Conservation (phyloP, 129 eudicot species). For the Centella asiatica region DNA sequence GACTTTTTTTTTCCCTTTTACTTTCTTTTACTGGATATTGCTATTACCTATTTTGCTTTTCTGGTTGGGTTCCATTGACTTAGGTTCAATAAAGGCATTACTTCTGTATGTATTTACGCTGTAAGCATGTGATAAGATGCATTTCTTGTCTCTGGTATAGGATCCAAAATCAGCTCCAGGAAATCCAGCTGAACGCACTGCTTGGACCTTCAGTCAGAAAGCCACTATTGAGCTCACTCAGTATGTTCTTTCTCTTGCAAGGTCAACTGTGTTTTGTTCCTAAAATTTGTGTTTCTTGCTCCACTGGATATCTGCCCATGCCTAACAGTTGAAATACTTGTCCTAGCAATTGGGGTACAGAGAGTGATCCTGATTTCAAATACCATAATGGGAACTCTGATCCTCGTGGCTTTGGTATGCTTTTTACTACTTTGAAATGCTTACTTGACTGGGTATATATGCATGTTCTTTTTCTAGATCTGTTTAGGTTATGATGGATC, state of each 20-base stretch:
- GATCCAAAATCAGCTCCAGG: slow-evolving; percentile 66
- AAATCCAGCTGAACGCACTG: slow-evolving; percentile 67
- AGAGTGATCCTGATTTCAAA: slow-evolving; percentile 66
- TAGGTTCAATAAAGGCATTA: background rate
- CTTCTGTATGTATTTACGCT: background rate
- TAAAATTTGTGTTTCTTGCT: background rate
- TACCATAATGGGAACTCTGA: slow-evolving; percentile 91
- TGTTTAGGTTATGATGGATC: too few relatives aligned
- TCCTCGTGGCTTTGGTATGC: slow-evolving; percentile 84
- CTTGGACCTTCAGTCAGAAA: slow-evolving; percentile 72
- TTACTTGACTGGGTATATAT: slow-evolving; percentile 3
- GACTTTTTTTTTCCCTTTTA: background rate
- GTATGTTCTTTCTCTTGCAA: slow-evolving; percentile 32
- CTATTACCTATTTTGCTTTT: background rate
- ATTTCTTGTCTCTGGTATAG: slow-evolving; percentile 25
- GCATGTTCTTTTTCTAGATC: background rate
- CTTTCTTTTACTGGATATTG: background rate
- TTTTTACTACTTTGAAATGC: background rate
- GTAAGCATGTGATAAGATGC: background rate
- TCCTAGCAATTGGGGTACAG: slow-evolving; percentile 89
- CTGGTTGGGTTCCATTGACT: background rate
- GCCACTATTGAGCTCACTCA: slow-evolving; percentile 94
- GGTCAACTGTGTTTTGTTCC: background rate
- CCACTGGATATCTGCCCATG: background rate
- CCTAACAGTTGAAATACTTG: slow-evolving; percentile 12